Evolutionary conservation across 208 protist species (phyloP).

Genomic region (Trypanosoma cruzi): DNA sequence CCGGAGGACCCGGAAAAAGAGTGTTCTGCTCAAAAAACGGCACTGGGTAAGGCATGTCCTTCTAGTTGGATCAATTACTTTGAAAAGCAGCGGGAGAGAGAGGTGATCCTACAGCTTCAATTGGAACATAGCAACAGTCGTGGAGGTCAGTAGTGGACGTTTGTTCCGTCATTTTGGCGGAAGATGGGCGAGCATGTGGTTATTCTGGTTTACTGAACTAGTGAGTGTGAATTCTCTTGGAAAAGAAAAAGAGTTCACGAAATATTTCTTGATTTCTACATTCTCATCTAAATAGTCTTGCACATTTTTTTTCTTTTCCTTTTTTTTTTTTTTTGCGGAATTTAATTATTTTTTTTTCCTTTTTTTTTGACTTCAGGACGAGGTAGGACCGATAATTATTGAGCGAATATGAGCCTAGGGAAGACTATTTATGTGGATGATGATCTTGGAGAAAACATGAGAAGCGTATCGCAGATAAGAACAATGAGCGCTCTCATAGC

Average conservation of each 20-base stretch:
- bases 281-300: background rate
- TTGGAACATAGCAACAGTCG: slow-evolving; percentile 61
- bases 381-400: slow-evolving; percentile 2
- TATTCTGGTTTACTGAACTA: background rate
- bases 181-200: background rate
- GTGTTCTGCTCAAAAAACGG: slow-evolving; percentile 46
- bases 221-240: background rate
- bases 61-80: slow-evolving; percentile 82
- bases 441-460: slow-evolving; percentile 58
- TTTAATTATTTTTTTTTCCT: too few relatives aligned
- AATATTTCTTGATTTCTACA: background rate
- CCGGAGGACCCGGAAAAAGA: slow-evolving; percentile 67
- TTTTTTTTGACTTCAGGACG: too few relatives aligned
- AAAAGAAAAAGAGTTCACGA: background rate
- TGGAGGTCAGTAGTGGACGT: slow-evolving; percentile 13
- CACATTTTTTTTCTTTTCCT: slow-evolving; percentile 25
- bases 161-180: slow-evolving; percentile 13
- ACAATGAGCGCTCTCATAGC: slow-evolving; percentile 76
- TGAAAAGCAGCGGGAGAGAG: slow-evolving; percentile 81
- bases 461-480: slow-evolving; percentile 60
- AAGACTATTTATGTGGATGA: slow-evolving; percentile 62
- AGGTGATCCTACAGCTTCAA: slow-evolving; percentile 81
- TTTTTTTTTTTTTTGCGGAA: too few relatives aligned
- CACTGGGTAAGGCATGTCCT: slow-evolving; percentile 59
- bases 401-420: slow-evolving; percentile 37